Evolutionary conservation across 1,284 basidiomycete species (phyloP).

Genomic region (Flammula alnicola): DNA sequence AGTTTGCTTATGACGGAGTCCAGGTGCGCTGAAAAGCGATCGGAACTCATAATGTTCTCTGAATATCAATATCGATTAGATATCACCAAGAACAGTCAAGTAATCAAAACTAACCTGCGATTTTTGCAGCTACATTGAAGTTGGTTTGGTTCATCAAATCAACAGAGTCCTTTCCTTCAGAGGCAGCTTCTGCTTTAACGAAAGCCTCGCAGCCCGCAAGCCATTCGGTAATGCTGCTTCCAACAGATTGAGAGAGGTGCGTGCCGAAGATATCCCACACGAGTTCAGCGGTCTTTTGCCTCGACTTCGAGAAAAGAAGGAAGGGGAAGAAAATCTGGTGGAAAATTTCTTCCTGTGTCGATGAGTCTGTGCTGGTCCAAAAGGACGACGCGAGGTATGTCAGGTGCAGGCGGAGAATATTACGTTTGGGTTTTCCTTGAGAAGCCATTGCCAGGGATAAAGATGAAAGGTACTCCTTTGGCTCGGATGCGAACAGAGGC

Average conservation of each 20-base stretch:
- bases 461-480: slow-evolving; percentile 51
- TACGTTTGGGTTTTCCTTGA: slow-evolving; percentile 51
- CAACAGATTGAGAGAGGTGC: slow-evolving; percentile 30
- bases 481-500: slow-evolving; percentile 45
- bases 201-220: slow-evolving; percentile 52
- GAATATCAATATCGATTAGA: slow-evolving; percentile 6
- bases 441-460: slow-evolving; percentile 50
- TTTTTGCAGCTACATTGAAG: slow-evolving; percentile 52
- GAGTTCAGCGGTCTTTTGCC: slow-evolving; percentile 61
- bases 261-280: slow-evolving; percentile 67
- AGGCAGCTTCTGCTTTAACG: slow-evolving; percentile 40
- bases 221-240: slow-evolving; percentile 40
- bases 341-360: slow-evolving; percentile 52
- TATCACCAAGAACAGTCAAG: slow-evolving; percentile 2
- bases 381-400: slow-evolving; percentile 64
- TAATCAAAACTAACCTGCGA: slow-evolving; percentile 64
- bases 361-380: slow-evolving; percentile 35
- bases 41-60: slow-evolving; percentile 67
- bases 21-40: slow-evolving; percentile 44
- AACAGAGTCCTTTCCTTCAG: slow-evolving; percentile 37
- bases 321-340: slow-evolving; percentile 71
- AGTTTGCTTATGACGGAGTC: slow-evolving; percentile 53
- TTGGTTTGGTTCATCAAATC: slow-evolving; percentile 59
- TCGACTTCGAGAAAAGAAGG: slow-evolving; percentile 73
- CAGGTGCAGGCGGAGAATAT: slow-evolving; percentile 62